Evolutionary conservation across 2,329 filamentous ascomycete genomes (phyloP), one percentile per base, ranked within the genome.

Genomic region (Aspergillus fijiensis): DNA sequence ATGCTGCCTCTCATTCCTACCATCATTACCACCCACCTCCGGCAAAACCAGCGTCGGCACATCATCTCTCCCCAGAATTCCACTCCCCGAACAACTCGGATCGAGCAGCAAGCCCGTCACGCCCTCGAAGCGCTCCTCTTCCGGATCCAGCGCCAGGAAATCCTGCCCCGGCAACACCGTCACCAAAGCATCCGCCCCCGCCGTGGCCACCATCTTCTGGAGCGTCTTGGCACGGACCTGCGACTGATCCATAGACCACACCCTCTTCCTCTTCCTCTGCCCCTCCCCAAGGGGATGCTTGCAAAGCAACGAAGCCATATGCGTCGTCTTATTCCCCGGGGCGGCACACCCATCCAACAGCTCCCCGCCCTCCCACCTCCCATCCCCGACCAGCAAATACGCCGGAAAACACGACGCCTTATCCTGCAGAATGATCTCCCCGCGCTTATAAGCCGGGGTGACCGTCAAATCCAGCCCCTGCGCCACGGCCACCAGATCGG

Each of bases 381-480:
- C 80, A 9, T 85, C 79, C 0, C 78, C 79, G 55, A 96, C 83
- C 0, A 99, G 80, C 2, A 99, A 81, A 72, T 95, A 95, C 0
- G 94, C 95, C 0, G 95, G 95, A 70, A 99, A 97, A 72, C 95
- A 99, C 0, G 93, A 97, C 0, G 95, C 94, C 76, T 97, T 98
- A 71, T 98, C 95, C 74, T 99, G 95, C 25, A 98, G 80, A 61
- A 98, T 96, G 56, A 98, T 85, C 51, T 87, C 84, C 1, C 94
- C 94, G 1, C 84, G 80, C 14, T 80, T 83, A 74, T 98, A 98
- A 0, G 92, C 89, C 14, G 84, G 77, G 7, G 86, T 88, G 63
- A 87, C 89, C 21, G 87, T 88, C 49, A 97, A 80, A 69, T 96
- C 90, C 42, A 84, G 81, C 1, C 84, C 82, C 0, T 89, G 85